Evolutionary conservation across 2,329 filamentous ascomycete genomes (phyloP).

Genomic region (Stagonosporopsis cucurbitacearum): DNA sequence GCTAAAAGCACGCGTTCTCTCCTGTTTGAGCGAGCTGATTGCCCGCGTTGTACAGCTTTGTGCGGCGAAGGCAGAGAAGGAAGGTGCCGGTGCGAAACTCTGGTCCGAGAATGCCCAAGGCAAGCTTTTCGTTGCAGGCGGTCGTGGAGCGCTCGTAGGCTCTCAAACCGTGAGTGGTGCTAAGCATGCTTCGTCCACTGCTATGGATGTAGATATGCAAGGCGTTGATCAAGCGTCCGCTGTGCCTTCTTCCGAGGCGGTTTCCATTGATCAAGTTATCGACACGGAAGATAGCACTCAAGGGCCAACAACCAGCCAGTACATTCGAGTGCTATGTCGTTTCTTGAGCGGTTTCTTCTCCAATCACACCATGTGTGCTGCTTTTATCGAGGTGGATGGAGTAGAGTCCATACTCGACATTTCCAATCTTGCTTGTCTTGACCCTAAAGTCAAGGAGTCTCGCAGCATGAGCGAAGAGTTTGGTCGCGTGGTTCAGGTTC

Average conservation of each 20-base stretch:
- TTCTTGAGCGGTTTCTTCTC: constrained; percentile 81
- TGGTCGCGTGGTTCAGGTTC: constrained; percentile 73
- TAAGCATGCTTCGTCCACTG: constrained; percentile 21
- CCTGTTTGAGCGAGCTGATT: constrained; percentile 88
- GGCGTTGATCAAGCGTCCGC: constrained; percentile 51
- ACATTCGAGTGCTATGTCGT: constrained; percentile 75
- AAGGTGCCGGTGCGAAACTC: constrained; percentile 80
- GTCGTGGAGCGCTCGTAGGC: constrained; percentile 53
- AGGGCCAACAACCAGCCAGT: constrained; percentile 66
- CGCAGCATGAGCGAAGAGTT: constrained; percentile 70
- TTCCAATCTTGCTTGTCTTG: constrained; percentile 79
- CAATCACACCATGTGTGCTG: constrained; percentile 73
- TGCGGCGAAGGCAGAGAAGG: constrained; percentile 69
- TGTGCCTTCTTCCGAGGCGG: constrained; percentile 26
- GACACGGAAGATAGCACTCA: constrained; percentile 59
- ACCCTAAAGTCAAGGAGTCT: constrained; percentile 71
- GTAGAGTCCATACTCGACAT: constrained; percentile 86
- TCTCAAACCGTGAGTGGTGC: constrained; percentile 47
- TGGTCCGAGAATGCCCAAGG: constrained; percentile 67
- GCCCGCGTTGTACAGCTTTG: constrained; percentile 79
- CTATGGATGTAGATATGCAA: constrained; percentile 67
- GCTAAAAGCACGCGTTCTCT: constrained; percentile 79
- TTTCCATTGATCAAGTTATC: constrained; percentile 49
- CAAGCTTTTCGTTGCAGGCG: constrained; percentile 65
- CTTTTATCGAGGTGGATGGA: constrained; percentile 79